Base-by-base conservation (phyloP, 345 rosid genomes). In the Clausena lansium region DNA sequence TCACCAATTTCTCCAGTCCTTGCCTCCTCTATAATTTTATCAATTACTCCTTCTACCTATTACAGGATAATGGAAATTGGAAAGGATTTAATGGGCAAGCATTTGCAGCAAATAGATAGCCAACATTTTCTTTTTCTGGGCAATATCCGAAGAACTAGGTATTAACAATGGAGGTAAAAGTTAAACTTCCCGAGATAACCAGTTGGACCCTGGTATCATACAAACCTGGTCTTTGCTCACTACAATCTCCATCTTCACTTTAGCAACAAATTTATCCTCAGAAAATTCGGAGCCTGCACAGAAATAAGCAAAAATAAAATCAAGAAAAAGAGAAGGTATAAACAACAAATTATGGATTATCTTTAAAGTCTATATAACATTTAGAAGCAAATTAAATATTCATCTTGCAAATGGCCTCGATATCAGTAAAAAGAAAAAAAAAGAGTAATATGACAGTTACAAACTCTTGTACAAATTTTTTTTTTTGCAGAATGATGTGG, bases 1-100 rank as follows among this genome's bases (percentile, higher is more conserved):
- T 93, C 97, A 30, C 98, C 98, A 77, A 93, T 91, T 87, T 94
- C 97, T 78, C 97, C 97, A 0, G 94, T 93, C 76, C 92, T 88
- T 61, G 94, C 91, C 84, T 88, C 93, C 80, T 88, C 90, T 30
- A 91, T 86, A 68, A 94, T 88, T 64, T 88, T 89, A 63, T 78
- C 86, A 80, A 90, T 86, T 58, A 93, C 97, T n/a, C 83, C 91
- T 84, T 94, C 96, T 70, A 92, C 96, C 98, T 94, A 67, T 50
- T 75, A 71, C 66, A 78, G 78, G 70, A 41, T 38, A 55, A 71
- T 22, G 59, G 8, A 38, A 35, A 55, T 68, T 25, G 63, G 17
- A 50, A 45, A 75, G 7, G 67, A 75, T 33, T 47, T 6, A 67
- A 19, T 15, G 36, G 47, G 25, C 28, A 76, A 36, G 54, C 41